These are phyloP conservation scores for Aspergillus terreus DNA, from an alignment of 2,329 filamentous ascomycete genomes.

Conservation along the genomic window DNA sequence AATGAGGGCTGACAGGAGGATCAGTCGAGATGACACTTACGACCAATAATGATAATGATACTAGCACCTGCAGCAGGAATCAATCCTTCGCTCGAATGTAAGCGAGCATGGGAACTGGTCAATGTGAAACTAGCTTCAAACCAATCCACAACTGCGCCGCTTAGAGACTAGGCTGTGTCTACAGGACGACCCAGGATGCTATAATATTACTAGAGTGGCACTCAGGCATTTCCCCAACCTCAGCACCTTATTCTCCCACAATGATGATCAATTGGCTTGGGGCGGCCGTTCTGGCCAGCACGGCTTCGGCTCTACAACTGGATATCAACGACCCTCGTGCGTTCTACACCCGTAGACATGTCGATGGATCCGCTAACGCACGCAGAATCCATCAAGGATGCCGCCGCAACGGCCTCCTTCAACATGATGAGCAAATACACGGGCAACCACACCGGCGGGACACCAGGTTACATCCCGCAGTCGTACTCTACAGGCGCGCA, in stretches of 20 bases:
- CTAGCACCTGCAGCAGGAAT: too few species aligned
- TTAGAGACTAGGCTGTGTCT: too few species aligned
- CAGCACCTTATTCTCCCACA: not conserved
- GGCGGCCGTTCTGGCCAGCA: not conserved
- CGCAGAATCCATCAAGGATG: slow-evolving; percentile 38
- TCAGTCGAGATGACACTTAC: too few species aligned
- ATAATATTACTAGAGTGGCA: too few species aligned
- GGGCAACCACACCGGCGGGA: slow-evolving; percentile 41
- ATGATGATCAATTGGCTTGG: not conserved
- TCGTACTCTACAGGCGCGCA: slow-evolving; percentile 68
- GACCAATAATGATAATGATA: too few species aligned
- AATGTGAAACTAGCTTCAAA: too few species aligned
- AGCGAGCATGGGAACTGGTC: too few species aligned
- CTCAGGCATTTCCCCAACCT: too few species aligned
- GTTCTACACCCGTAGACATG: not conserved
- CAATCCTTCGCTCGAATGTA: too few species aligned
- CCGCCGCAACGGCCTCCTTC: slow-evolving; percentile 27
- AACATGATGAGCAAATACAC: slow-evolving; percentile 35
- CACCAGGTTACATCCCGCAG: slow-evolving; percentile 43
- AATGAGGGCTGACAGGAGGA: too few species aligned
- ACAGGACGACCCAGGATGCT: too few species aligned
- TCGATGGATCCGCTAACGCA: not conserved
- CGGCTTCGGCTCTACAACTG: not conserved
- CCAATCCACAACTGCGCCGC: too few species aligned
- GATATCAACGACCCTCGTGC: not conserved